Evolutionary conservation across 2,329 filamentous ascomycete species (phyloP).

Genomic region (Trichoderma aggressivum): DNA sequence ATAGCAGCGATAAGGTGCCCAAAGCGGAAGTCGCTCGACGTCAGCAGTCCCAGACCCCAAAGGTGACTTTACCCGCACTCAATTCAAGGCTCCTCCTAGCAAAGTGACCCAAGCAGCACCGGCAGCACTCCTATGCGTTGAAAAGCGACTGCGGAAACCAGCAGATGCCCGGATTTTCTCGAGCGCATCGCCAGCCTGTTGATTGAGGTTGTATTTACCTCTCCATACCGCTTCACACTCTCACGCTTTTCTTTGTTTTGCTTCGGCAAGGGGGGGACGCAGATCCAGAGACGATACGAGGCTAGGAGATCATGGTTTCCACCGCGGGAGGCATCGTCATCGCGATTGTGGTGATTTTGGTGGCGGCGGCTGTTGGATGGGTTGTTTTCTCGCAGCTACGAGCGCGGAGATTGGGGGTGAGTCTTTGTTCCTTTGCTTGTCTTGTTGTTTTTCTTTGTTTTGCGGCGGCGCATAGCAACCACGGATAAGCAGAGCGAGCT

Average conservation of each 20-base stretch:
- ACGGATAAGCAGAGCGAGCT: neutral
- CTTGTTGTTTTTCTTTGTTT: neutral
- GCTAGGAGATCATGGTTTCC: conserved; percentile 47
- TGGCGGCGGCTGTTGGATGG: conserved; percentile 60
- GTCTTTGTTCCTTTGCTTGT: conserved; percentile 28
- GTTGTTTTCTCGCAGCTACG: conserved; percentile 68
- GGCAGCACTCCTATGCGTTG: neutral
- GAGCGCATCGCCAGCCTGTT: neutral
- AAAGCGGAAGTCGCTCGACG: conserved; percentile 11
- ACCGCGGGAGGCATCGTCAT: conserved; percentile 68
- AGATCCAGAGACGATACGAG: neutral
- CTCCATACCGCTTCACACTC: neutral
- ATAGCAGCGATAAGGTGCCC: conserved; percentile 7
- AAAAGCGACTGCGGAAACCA: neutral
- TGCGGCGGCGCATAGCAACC: neutral
- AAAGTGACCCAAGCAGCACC: neutral
- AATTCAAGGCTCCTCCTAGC: neutral
- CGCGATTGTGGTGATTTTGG: conserved; percentile 61
- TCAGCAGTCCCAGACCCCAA: neutral
- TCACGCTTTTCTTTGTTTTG: neutral
- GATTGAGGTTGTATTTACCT: neutral
- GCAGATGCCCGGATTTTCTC: neutral
- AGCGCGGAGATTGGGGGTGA: conserved; percentile 67
- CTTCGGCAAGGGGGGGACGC: neutral
- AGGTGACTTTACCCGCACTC: neutral